phyloP scores from a whole-genome alignment of 257 asterid genomes.

The Nicotiana noctiflora region DNA sequence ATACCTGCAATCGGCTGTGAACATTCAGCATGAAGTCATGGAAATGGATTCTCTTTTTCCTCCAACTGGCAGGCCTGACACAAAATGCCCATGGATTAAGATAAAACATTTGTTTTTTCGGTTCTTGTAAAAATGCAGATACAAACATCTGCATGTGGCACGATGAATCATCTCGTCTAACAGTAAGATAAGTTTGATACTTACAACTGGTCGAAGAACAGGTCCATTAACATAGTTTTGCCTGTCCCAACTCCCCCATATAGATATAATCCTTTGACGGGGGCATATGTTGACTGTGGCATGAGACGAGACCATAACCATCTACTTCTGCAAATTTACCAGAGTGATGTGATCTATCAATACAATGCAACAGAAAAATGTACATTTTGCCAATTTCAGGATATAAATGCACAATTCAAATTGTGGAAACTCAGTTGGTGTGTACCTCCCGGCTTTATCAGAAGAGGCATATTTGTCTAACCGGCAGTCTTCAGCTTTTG shows the following conservation, averaged over 20 bases:
- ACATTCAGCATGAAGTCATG: slow-evolving; percentile 92
- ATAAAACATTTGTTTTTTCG: not conserved
- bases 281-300: slow-evolving; percentile 51
- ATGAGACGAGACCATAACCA: slow-evolving; percentile 94
- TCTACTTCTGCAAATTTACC: slow-evolving; percentile 54
- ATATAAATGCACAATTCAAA: not conserved
- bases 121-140: not conserved
- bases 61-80: slow-evolving; percentile 76
- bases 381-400: not conserved
- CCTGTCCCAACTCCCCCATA: slow-evolving; percentile 99
- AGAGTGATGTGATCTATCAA: not conserved
- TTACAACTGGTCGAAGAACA: slow-evolving; percentile 72
- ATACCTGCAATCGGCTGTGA: slow-evolving; percentile 87
- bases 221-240: slow-evolving; percentile 95
- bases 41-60: slow-evolving; percentile 94
- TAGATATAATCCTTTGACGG: slow-evolving; percentile 89
- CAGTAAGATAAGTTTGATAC: slow-evolving; percentile 6
- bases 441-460: slow-evolving; percentile 65
- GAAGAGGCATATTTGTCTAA: slow-evolving; percentile 69
- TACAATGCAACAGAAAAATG: not conserved
- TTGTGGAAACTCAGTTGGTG: not conserved
- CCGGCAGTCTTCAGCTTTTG: slow-evolving; percentile 62
- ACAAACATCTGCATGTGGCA: not conserved
- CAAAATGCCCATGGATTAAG: not conserved
- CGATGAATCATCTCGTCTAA: not conserved